These are phyloP conservation scores for Angomonas deanei DNA, from an alignment of 208 protist genomes.

Conservation along the genomic window DNA sequence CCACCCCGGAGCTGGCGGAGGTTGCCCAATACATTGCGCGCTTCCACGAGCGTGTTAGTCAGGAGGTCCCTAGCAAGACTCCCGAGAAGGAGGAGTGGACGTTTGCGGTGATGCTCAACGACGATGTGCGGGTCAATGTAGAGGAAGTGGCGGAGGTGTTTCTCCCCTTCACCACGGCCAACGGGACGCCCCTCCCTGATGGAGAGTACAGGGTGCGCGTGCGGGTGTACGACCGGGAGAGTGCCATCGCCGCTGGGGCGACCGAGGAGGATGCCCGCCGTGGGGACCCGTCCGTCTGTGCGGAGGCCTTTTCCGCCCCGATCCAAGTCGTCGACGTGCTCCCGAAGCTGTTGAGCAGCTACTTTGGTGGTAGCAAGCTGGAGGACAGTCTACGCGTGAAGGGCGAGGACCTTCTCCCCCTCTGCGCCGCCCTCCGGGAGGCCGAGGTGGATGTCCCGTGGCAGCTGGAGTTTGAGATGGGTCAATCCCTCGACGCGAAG, in stretches of 20 bases:
- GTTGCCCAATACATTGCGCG: constrained; percentile 40
- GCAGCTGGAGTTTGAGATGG: constrained; percentile 65
- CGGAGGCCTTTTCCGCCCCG: constrained; percentile 49
- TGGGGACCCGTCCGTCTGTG: constrained; percentile 28
- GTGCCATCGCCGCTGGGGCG: constrained; percentile 16
- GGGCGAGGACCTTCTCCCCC: constrained; percentile 49
- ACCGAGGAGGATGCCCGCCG: constrained; percentile 15
- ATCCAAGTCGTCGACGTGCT: constrained; percentile 69
- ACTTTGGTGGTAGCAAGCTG: constrained; percentile 14
- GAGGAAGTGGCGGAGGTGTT: constrained; percentile 47
- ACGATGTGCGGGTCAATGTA: constrained; percentile 47
- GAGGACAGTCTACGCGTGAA: constrained; percentile 9
- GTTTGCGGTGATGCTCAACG: constrained; percentile 82
- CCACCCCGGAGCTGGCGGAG: constrained; percentile 38
- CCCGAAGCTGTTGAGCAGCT: constrained; percentile 58
- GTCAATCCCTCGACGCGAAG: constrained; percentile 56
- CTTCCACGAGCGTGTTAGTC: constrained; percentile 41
- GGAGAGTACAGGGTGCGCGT: constrained; percentile 77
- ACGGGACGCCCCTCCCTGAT: constrained; percentile 34
- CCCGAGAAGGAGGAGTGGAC: constrained; percentile 43
- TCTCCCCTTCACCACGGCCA: constrained; percentile 52
- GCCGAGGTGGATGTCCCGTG: constrained; percentile 72
- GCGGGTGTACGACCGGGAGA: constrained; percentile 47
- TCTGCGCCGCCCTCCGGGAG: constrained; percentile 65
- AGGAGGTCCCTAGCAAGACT: constrained; percentile 2